These are phyloP conservation scores for Linanthus parryae DNA, from an alignment of 148 eudicot species.

Conservation along the genomic window DNA sequence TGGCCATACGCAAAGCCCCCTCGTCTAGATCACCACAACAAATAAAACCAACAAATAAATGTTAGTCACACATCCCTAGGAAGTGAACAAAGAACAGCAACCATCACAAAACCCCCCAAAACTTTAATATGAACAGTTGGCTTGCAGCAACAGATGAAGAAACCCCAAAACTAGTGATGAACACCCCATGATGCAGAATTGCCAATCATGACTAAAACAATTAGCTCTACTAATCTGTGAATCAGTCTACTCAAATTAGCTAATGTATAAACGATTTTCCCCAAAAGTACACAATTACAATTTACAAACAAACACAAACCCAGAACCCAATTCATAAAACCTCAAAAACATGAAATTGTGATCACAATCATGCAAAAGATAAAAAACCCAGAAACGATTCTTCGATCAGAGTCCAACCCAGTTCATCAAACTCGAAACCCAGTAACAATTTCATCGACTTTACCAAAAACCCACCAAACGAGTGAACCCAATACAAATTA, in stretches of 20 bases:
- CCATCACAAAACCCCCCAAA: not conserved
- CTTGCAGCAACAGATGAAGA: not conserved
- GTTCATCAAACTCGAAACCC: too few relatives aligned
- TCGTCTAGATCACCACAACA: slow-evolving; percentile 48
- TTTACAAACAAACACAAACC: too few relatives aligned
- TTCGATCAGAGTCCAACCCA: too few relatives aligned
- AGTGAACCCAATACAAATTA: not conserved
- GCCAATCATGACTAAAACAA: too few relatives aligned
- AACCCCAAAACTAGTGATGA: not conserved
- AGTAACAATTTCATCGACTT: too few relatives aligned
- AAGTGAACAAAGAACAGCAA: not conserved
- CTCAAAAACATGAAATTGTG: too few relatives aligned
- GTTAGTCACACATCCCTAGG: not conserved
- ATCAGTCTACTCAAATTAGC: too few relatives aligned
- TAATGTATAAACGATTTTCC: too few relatives aligned
- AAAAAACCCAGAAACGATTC: not conserved
- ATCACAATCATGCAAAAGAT: not conserved
- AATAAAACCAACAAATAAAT: slow-evolving; percentile 5
- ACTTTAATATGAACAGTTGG: not conserved
- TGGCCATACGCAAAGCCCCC: slow-evolving; percentile 56
- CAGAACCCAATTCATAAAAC: too few relatives aligned
- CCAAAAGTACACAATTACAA: too few relatives aligned
- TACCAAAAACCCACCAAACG: not conserved
- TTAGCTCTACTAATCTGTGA: too few relatives aligned
- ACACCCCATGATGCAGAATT: too few relatives aligned